These are phyloP conservation scores for Boletellus sp. DNA, from an alignment of 768 basidiomycete species.

Conservation along the genomic window DNA sequence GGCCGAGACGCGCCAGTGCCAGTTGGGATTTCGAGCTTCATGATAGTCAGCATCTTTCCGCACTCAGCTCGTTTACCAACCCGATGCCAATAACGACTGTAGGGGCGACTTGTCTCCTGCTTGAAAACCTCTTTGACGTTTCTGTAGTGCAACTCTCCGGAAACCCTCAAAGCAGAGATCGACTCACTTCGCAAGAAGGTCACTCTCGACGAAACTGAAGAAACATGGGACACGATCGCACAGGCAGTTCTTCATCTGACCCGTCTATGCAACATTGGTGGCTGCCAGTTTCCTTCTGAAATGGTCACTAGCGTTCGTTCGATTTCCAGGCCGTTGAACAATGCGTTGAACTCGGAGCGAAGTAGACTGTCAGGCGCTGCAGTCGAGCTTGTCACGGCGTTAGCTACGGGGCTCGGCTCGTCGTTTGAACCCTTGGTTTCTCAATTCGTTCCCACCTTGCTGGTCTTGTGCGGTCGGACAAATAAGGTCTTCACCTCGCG, in stretches of 20 bases:
- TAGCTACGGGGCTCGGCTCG: slow-evolving; percentile 53
- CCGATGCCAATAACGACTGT: slow-evolving; percentile 33
- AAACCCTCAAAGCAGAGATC: slow-evolving; percentile 37
- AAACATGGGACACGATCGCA: slow-evolving; percentile 72
- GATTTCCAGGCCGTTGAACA: slow-evolving; percentile 50
- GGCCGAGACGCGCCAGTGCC: slow-evolving; percentile 16
- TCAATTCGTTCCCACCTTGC: slow-evolving; percentile 64
- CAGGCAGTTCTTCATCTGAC: slow-evolving; percentile 46
- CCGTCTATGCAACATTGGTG: slow-evolving; percentile 49
- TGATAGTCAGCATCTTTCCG: slow-evolving; percentile 9
- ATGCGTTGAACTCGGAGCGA: slow-evolving; percentile 68
- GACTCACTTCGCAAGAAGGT: slow-evolving; percentile 41
- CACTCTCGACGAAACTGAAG: slow-evolving; percentile 63
- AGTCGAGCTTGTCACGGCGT: slow-evolving; percentile 53
- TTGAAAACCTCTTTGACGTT: neutral
- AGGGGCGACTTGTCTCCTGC: neutral
- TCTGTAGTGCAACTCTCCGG: slow-evolving; percentile 31
- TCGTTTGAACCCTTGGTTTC: slow-evolving; percentile 66
- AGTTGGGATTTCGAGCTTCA: slow-evolving; percentile 16
- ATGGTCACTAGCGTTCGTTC: slow-evolving; percentile 49
- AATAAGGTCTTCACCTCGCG: slow-evolving; percentile 77
- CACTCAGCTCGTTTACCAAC: neutral
- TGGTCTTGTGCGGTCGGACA: slow-evolving; percentile 64
- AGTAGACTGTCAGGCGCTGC: slow-evolving; percentile 66
- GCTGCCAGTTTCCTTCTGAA: slow-evolving; percentile 47